These are phyloP conservation scores for Claviceps paspali DNA, from an alignment of 2,329 filamentous ascomycete species.

Conservation along the genomic window DNA sequence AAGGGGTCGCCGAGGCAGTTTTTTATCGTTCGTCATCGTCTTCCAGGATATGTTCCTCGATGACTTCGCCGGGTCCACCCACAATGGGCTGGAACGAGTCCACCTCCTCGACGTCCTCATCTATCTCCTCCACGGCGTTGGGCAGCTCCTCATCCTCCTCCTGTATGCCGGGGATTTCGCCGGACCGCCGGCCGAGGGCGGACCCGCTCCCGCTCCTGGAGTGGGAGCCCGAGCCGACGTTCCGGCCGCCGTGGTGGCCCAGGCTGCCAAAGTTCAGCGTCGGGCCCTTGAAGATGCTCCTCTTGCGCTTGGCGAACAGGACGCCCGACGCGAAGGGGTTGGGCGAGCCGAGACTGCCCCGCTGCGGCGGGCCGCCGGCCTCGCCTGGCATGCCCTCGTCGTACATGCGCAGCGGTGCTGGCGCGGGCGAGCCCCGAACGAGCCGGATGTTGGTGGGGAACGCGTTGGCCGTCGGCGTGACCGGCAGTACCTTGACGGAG, in stretches of 20 bases:
- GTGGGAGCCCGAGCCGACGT: slow-evolving; percentile 23
- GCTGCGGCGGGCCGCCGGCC: slow-evolving; percentile 7
- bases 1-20: too few species aligned
- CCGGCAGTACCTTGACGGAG: slow-evolving; percentile 88
- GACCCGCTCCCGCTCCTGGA: slow-evolving; percentile 47
- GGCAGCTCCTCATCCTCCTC: slow-evolving; percentile 42
- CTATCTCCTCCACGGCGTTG: neutral
- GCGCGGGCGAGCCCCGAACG: slow-evolving; percentile 44
- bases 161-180: slow-evolving; percentile 54
- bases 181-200: slow-evolving; percentile 50
- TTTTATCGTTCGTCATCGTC: too few species aligned
- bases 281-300: slow-evolving; percentile 70
- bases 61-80: slow-evolving; percentile 25
- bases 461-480: slow-evolving; percentile 57
- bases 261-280: slow-evolving; percentile 39
- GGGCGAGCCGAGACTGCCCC: slow-evolving; percentile 28
- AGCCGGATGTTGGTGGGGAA: slow-evolving; percentile 82
- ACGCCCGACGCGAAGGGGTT: slow-evolving; percentile 48
- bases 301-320: slow-evolving; percentile 68
- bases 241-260: slow-evolving; percentile 23
- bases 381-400: slow-evolving; percentile 41
- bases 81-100: slow-evolving; percentile 41
- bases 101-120: slow-evolving; percentile 29
- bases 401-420: slow-evolving; percentile 35
- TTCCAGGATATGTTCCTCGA: slow-evolving; percentile 32